A percentile compares a stretch with the other conserved stretches of the same genome.
phyloP scores from a whole-genome alignment of 2,329 filamentous ascomycete genomes.

The Pseudocercospora vitis region DNA sequence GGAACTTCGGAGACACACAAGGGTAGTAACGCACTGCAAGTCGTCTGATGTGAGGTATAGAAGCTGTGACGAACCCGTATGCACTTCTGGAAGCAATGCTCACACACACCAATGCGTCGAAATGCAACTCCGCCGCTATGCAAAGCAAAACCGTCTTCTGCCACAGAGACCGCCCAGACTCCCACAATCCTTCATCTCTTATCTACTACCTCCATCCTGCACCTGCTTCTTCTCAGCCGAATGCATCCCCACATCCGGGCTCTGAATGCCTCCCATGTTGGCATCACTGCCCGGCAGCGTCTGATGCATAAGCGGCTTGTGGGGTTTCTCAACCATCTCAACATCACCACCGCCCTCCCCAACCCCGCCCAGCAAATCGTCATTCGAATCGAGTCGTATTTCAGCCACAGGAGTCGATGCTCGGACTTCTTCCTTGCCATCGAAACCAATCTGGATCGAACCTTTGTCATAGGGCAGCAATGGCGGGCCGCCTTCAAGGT shows the following conservation, averaged over 20 bases:
- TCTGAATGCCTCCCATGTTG: conserved; percentile 20
- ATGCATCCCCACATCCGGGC: conserved; percentile 19
- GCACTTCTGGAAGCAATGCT: too few relatives aligned
- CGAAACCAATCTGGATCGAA: too few relatives aligned
- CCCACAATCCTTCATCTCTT: conserved; percentile 1
- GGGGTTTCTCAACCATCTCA: conserved; percentile 33
- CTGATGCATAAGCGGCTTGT: conserved; percentile 15
- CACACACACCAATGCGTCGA: too few relatives aligned
- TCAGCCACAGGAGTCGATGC: conserved; percentile 20
- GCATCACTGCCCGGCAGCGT: conserved; percentile 4
- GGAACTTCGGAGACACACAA: too few relatives aligned
- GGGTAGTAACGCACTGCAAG: too few relatives aligned
- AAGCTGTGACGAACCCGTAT: too few relatives aligned
- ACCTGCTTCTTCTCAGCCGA: conserved; percentile 14
- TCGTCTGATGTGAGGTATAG: too few relatives aligned
- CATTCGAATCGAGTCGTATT: conserved; percentile 12
- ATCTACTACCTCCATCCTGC: conserved; percentile 13
- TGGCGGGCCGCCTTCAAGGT: conserved; percentile 6
- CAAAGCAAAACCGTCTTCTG: not conserved
- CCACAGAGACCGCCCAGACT: not conserved
- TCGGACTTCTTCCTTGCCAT: too few relatives aligned
- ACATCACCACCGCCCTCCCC: conserved; percentile 17
- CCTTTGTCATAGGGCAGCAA: too few relatives aligned
- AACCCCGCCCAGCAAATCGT: conserved; percentile 3
- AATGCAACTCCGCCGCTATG: not conserved